Conservation (phyloP, 2,329 filamentous ascomycete genomes). For the Cryphonectria japonica region DNA sequence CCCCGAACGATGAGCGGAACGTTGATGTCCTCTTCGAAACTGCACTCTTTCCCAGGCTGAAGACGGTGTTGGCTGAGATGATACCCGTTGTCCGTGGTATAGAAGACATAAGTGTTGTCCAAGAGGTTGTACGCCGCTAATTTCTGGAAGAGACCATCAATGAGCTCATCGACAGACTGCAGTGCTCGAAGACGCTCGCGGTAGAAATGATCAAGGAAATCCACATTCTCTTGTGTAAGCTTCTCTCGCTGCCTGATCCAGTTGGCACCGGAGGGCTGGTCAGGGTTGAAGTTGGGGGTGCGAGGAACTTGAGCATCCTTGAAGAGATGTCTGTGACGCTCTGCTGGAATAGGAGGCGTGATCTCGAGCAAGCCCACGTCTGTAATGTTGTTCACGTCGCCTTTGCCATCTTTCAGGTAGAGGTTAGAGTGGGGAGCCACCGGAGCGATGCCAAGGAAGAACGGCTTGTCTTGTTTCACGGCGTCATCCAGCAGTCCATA, state of each 20-base stretch:
- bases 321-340: conserved; percentile 65
- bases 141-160: conserved; percentile 49
- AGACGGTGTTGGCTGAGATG: conserved; percentile 63
- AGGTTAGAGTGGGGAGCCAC: conserved; percentile 59
- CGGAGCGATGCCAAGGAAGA: conserved; percentile 68
- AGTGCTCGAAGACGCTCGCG: conserved; percentile 54
- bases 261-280: conserved; percentile 48
- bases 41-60: conserved; percentile 60
- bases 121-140: conserved; percentile 58
- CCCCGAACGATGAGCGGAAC: conserved; percentile 63
- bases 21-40: conserved; percentile 62
- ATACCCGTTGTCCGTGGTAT: conserved; percentile 62
- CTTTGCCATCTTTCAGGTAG: background rate
- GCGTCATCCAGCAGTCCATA: conserved; percentile 9
- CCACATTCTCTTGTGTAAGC: conserved; percentile 42
- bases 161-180: conserved; percentile 59
- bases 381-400: conserved; percentile 48
- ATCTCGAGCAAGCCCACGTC: conserved; percentile 49
- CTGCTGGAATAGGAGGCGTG: conserved; percentile 57
- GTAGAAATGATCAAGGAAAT: conserved; percentile 56
- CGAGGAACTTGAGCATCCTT: conserved; percentile 61
- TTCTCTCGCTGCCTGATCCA: conserved; percentile 47
- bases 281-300: conserved; percentile 68
- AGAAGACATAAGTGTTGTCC: conserved; percentile 63
- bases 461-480: conserved; percentile 47